Evolutionary conservation across 2,329 filamentous ascomycete species (phyloP).

Genomic region (Botryosphaeria dothidea): DNA sequence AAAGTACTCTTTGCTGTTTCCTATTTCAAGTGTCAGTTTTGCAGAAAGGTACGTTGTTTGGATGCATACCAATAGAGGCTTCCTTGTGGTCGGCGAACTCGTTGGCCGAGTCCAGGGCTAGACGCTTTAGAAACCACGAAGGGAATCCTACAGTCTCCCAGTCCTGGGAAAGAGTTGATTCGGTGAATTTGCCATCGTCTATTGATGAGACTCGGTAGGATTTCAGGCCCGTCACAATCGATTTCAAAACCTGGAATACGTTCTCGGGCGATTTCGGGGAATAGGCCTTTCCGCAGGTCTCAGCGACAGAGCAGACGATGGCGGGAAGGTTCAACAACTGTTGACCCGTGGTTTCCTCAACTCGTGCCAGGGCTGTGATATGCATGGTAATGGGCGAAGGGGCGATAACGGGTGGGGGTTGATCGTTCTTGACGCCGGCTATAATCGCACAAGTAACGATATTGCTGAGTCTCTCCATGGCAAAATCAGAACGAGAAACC

Average conservation of each 20-base stretch:
- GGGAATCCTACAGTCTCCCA: slow-evolving; percentile 31
- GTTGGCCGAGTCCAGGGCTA: slow-evolving; percentile 38
- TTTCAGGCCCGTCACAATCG: background rate
- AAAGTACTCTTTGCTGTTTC: background rate
- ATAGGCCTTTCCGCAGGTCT: slow-evolving; percentile 5
- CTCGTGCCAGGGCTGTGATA: background rate
- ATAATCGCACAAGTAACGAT: slow-evolving; percentile 4
- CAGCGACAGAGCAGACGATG: slow-evolving; percentile 1
- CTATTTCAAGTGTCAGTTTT: background rate
- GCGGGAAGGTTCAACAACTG: background rate
- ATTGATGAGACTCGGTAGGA: slow-evolving; percentile 25
- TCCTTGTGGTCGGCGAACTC: slow-evolving; percentile 36
- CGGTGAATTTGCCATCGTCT: slow-evolving; percentile 31
- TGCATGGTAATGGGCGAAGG: background rate
- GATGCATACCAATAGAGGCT: background rate
- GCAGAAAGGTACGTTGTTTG: background rate
- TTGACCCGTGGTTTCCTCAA: background rate
- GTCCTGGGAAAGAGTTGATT: slow-evolving; percentile 34
- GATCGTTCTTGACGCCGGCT: background rate
- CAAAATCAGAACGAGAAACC: background rate
- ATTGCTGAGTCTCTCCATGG: slow-evolving; percentile 1
- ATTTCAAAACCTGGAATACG: background rate
- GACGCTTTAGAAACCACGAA: slow-evolving; percentile 36
- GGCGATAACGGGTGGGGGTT: background rate
- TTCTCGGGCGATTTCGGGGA: background rate